These are phyloP conservation scores for Yamadazyma sp. DNA, from an alignment of 1,139 yeast species.

Conservation along the genomic window DNA sequence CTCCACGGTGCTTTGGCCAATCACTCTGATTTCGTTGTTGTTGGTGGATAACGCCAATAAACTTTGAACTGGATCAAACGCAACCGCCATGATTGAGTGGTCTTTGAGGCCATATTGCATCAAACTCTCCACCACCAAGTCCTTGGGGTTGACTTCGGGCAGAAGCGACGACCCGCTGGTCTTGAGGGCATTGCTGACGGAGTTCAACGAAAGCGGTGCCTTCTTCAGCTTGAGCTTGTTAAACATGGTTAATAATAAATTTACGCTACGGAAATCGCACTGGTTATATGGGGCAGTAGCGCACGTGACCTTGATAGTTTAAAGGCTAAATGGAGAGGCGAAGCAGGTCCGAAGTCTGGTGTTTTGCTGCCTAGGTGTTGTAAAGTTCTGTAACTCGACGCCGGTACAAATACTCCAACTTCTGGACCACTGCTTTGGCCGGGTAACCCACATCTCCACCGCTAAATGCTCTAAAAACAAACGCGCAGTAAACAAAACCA, in stretches of 20 bases:
- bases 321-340: too few relatives aligned
- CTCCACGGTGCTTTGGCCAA: slow-evolving; percentile 83
- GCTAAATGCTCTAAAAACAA: too few relatives aligned
- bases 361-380: too few relatives aligned
- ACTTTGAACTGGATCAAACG: slow-evolving; percentile 87
- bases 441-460: too few relatives aligned
- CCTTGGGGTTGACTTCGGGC: slow-evolving; percentile 36
- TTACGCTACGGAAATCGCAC: too few relatives aligned
- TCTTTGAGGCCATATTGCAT: slow-evolving; percentile 40
- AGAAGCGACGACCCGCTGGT: slow-evolving; percentile 43
- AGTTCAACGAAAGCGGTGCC: slow-evolving; percentile 47
- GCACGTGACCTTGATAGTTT: too few relatives aligned
- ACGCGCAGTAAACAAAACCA: too few relatives aligned
- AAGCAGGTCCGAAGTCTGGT: too few relatives aligned
- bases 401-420: too few relatives aligned
- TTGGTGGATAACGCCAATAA: slow-evolving; percentile 79
- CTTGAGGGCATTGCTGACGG: slow-evolving; percentile 55
- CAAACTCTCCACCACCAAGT: slow-evolving; percentile 33
- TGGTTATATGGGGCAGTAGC: too few relatives aligned
- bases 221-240: slow-evolving; percentile 44
- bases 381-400: too few relatives aligned
- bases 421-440: too few relatives aligned
- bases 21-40: slow-evolving; percentile 68
- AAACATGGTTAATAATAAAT: slow-evolving; percentile 33
- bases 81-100: slow-evolving; percentile 56